Conservation (phyloP, 192 early-diverging fungal genomes). For the Allomyces javanicus region DNA sequence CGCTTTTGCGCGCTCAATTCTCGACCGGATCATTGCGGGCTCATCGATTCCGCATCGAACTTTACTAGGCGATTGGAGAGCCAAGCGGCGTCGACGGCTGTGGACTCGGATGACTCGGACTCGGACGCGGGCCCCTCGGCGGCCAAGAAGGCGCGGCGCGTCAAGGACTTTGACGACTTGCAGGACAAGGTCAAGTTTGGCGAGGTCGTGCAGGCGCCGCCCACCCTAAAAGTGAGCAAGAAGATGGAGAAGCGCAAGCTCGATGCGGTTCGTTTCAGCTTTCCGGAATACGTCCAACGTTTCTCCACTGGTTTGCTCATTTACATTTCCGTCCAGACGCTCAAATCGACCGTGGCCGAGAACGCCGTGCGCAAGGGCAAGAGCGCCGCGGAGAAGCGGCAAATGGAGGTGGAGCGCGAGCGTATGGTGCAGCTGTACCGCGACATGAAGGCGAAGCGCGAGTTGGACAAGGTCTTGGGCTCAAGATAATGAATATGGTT, state of each 20-base stretch:
- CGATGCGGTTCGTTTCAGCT: slow-evolving; percentile 13
- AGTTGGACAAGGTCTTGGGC: slow-evolving; percentile 1
- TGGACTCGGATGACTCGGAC: background rate
- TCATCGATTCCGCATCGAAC: background rate
- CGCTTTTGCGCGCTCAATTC: background rate
- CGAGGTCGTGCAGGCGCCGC: slow-evolving; percentile 34
- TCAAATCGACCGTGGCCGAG: slow-evolving; percentile 13
- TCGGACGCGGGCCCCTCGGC: background rate
- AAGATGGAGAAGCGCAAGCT: slow-evolving; percentile 24
- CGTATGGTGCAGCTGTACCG: slow-evolving; percentile 26
- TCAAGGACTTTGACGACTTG: slow-evolving; percentile 25
- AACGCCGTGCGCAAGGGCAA: slow-evolving; percentile 20
- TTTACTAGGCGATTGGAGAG: background rate
- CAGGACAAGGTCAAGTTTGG: slow-evolving; percentile 29
- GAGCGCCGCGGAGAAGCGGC: slow-evolving; percentile 21
- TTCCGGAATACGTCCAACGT: slow-evolving; percentile 2
- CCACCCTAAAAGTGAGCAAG: slow-evolving; percentile 19
- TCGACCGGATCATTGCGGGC: background rate
- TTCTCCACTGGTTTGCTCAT: background rate
- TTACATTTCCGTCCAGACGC: background rate
- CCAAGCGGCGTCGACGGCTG: background rate
- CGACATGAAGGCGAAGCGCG: slow-evolving; percentile 24
- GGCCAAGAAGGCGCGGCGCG: background rate
- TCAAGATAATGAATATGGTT: background rate
- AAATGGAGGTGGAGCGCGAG: slow-evolving; percentile 28